Percentiles rank a stretch among this genome's conserved stretches.
phyloP scores from a whole-genome alignment of 768 basidiomycete genomes.

The Rubroboletus satanas region DNA sequence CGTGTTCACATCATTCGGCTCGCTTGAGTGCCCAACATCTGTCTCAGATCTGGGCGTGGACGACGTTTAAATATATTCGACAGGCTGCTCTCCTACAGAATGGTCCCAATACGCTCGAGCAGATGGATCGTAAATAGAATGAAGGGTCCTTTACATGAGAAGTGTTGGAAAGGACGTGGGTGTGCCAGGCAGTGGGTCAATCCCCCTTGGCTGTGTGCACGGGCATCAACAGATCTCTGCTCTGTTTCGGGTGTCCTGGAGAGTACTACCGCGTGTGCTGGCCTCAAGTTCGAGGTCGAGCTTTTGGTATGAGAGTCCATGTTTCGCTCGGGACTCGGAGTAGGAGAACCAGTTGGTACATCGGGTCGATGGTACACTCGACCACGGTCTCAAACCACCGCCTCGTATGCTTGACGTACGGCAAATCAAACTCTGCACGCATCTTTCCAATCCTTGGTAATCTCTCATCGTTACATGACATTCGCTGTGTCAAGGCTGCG shows the following conservation, averaged over 20 bases:
- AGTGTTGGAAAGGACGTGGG: too few species aligned
- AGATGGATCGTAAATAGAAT: not conserved
- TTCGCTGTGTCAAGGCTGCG: slow-evolving; percentile 8
- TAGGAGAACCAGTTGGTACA: too few species aligned
- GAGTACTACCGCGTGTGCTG: too few species aligned
- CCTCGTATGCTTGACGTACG: not conserved
- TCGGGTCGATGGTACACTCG: too few species aligned
- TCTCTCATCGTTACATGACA: not conserved
- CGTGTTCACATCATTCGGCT: not conserved
- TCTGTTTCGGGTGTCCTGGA: too few species aligned
- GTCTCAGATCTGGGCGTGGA: not conserved
- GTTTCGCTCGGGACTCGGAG: too few species aligned
- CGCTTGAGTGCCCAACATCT: too few species aligned
- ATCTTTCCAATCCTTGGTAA: not conserved
- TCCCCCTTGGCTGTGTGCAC: slow-evolving; percentile 5
- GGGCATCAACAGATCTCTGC: not conserved
- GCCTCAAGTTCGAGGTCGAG: too few species aligned
- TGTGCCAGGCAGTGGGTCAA: slow-evolving; percentile 1
- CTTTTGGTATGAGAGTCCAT: too few species aligned
- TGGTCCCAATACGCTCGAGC: not conserved
- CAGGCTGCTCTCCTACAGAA: not conserved
- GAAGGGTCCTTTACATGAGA: not conserved
- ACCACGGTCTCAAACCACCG: too few species aligned
- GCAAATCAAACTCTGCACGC: not conserved
- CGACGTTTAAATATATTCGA: not conserved